These are phyloP conservation scores for Termitomyces heimii DNA, from an alignment of 768 basidiomycete genomes.

Conservation along the genomic window DNA sequence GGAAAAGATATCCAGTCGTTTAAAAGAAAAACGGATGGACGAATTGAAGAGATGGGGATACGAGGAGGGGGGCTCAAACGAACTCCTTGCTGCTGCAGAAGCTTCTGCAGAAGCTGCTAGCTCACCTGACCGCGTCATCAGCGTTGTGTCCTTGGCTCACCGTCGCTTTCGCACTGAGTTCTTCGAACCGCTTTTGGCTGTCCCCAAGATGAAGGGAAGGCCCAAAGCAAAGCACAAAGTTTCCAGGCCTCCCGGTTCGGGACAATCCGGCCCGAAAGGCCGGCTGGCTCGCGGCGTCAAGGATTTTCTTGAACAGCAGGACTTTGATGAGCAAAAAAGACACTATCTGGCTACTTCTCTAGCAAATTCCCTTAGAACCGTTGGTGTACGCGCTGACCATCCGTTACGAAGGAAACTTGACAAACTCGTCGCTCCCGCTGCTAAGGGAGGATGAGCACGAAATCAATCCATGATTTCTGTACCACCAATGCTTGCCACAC, in stretches of 20 bases:
- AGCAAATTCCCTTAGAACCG: conserved; percentile 39
- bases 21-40: conserved; percentile 52
- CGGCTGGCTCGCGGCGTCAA: conserved; percentile 65
- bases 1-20: conserved; percentile 49
- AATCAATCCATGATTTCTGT: neutral
- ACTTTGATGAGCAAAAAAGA: conserved; percentile 40
- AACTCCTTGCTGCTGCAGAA: conserved; percentile 51
- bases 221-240: conserved; percentile 45
- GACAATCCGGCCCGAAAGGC: conserved; percentile 50
- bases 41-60: conserved; percentile 75
- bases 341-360: conserved; percentile 42
- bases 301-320: conserved; percentile 51
- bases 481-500: neutral
- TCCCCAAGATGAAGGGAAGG: conserved; percentile 60
- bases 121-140: conserved; percentile 57
- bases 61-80: conserved; percentile 40
- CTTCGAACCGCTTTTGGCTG: conserved; percentile 60
- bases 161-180: conserved; percentile 70
- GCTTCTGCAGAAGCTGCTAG: conserved; percentile 74
- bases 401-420: conserved; percentile 65
- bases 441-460: conserved; percentile 1
- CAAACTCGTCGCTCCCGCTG: conserved; percentile 37
- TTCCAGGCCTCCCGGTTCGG: conserved; percentile 33
- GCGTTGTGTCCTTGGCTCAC: conserved; percentile 57
- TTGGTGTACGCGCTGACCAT: conserved; percentile 59